Conservation (phyloP, 2,329 filamentous ascomycete genomes). For the Exophiala spinifera region DNA sequence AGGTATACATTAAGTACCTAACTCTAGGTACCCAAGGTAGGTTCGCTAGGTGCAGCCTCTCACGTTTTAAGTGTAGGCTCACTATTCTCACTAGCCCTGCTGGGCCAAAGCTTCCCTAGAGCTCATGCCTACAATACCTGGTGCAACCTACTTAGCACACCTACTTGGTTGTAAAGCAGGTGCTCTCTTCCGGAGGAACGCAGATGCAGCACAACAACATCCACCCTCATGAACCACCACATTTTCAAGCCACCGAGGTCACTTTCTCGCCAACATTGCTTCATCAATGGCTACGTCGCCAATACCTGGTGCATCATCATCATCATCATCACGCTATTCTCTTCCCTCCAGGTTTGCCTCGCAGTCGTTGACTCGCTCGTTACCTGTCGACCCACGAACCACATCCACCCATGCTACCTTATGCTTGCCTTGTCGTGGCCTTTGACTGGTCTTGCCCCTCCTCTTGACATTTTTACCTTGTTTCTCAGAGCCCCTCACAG, state of each 20-base stretch:
- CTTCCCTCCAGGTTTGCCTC: neutral
- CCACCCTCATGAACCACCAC: neutral
- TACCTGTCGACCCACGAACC: neutral
- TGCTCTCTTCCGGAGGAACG: no score
- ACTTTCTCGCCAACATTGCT: neutral
- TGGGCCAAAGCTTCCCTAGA: no score
- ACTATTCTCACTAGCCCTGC: no score
- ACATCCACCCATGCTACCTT: neutral
- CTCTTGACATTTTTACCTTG: conserved; percentile 2
- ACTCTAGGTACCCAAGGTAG: no score
- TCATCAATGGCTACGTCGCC: conserved; percentile 2
- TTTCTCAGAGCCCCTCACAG: conserved; percentile 15
- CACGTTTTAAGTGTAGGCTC: no score
- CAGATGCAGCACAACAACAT: no score
- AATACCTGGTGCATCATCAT: neutral
- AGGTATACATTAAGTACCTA: no score
- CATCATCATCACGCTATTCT: no score
- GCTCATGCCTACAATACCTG: no score
- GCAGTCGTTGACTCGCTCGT: neutral
- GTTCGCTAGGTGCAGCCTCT: no score
- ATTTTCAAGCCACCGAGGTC: conserved; percentile 3
- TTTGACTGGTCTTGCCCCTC: conserved; percentile 12
- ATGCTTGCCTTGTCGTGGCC: neutral
- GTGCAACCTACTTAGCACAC: no score
- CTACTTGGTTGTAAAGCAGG: no score